Evolutionary conservation across 805 yeast species (phyloP).

Genomic region (Wickerhamiella shivajii): DNA sequence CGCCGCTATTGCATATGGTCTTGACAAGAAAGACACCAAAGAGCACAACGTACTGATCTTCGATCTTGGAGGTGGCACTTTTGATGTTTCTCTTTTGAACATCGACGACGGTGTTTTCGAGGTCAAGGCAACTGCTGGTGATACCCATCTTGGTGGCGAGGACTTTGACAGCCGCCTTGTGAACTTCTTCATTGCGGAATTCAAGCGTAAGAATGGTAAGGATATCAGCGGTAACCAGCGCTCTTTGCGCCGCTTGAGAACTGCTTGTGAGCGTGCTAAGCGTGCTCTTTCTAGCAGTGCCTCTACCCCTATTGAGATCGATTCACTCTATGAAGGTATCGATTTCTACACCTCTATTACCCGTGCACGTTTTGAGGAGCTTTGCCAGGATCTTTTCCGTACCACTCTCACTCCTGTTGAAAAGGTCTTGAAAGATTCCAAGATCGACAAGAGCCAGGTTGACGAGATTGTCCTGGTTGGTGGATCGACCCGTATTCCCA

Average conservation of each 20-base stretch:
- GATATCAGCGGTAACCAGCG: slow-evolving; percentile 88
- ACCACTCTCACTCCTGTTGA: slow-evolving; percentile 90
- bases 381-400: slow-evolving; percentile 88
- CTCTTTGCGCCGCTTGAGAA: slow-evolving; percentile 95
- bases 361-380: slow-evolving; percentile 95
- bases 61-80: slow-evolving; percentile 98
- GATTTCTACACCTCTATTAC: slow-evolving; percentile 94
- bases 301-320: slow-evolving; percentile 89
- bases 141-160: slow-evolving; percentile 95
- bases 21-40: slow-evolving; percentile 45
- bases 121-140: slow-evolving; percentile 88
- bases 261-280: slow-evolving; percentile 99
- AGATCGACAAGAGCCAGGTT: slow-evolving; percentile 77
- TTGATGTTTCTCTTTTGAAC: slow-evolving; percentile 86
- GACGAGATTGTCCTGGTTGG: slow-evolving; percentile 91
- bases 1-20: slow-evolving; percentile 98
- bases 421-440: slow-evolving; percentile 81
- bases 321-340: slow-evolving; percentile 84
- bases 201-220: slow-evolving; percentile 96
- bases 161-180: slow-evolving; percentile 96
- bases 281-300: slow-evolving; percentile 93
- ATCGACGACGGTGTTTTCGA: slow-evolving; percentile 94
- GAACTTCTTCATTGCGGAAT: slow-evolving; percentile 83
- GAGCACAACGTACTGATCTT: slow-evolving; percentile 85
- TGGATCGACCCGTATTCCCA: slow-evolving; percentile 98